These are phyloP conservation scores for Bruguiera gymnorhiza DNA, from an alignment of 345 rosid genomes.

Conservation along the genomic window DNA sequence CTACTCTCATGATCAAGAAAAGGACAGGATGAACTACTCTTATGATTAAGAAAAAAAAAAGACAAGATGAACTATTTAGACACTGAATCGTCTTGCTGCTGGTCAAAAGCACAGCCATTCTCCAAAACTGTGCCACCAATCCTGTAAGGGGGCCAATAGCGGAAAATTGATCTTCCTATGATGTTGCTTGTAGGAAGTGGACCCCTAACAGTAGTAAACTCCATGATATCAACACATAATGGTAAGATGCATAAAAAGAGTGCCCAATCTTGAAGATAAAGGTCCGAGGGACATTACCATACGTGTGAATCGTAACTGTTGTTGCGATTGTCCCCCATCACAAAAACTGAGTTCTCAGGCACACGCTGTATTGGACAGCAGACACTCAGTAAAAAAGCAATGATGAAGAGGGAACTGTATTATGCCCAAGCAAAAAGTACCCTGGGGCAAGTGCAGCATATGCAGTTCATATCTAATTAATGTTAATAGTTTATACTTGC, in stretches of 20 bases:
- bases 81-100: conserved; percentile 33
- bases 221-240: conserved; percentile 4
- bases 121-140: conserved; percentile 65
- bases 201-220: conserved; percentile 53
- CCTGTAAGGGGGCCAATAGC: conserved; percentile 91
- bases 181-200: conserved; percentile 88
- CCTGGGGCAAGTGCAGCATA: background rate
- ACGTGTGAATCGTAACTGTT: conserved; percentile 94
- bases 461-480: background rate
- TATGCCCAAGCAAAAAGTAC: conserved; percentile 4
- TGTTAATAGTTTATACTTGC: too few species aligned
- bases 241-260: background rate
- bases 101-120: conserved; percentile 63
- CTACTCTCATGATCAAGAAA: background rate
- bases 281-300: conserved; percentile 48
- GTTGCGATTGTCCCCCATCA: conserved; percentile 98
- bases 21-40: background rate
- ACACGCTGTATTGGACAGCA: conserved; percentile 45
- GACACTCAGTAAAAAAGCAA: background rate
- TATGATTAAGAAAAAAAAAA: background rate
- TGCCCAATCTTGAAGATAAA: background rate
- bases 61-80: conserved; percentile 16
- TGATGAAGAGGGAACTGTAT: background rate
- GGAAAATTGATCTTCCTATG: conserved; percentile 81
- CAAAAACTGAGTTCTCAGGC: conserved; percentile 79